Base-by-base conservation (phyloP, 2,329 filamentous ascomycete species). In the Paramyrothecium roridum region DNA sequence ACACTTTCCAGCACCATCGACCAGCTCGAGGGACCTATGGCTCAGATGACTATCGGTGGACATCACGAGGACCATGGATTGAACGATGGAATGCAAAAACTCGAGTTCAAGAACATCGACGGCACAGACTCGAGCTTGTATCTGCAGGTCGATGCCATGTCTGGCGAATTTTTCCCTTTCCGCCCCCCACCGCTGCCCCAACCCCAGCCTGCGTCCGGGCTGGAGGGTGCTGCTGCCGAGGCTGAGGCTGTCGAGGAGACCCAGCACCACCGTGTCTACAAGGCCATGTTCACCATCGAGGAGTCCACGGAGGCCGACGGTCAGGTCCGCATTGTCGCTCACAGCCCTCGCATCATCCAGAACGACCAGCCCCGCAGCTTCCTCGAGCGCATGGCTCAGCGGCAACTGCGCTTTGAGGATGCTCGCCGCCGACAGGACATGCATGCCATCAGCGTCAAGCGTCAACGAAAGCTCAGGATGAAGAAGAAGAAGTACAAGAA, bases 401-500 rank as follows among this genome's bases (percentile, higher is more conserved):
- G 87, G 59, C 83, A 88, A 72, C 71, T 85, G 64, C 79, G 76
- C 57, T 84, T 82, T 56, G 80, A 85, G 59, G 80, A 84, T 54
- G 75, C 76, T 52, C 76, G 79, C 59, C 74, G 75, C 54, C 76
- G 76, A 61, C 73, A 72, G 56, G 73, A 77, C 63, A 93, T 96
- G 88, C 77, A 87, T 58, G 84, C 91, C 60, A 91, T 99, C 70
- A 96, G 91, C 69, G 93, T 97, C 64, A 92, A 88, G 81, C 84
- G 95, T 73, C 91, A 96, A 76, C 82, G 92, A 70, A 96, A 95
- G 79, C 78, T 97, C 69, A 96, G 92, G 85, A 99, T 99, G 93
- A 99, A 99, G 90, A 99, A 98, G 85, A 93, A 98, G 84, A 99
- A 99, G 87, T 96, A 96, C 77, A 98, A 97, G 92, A 99, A 99